These are phyloP conservation scores for Blastomyces parvus DNA, from an alignment of 2,329 filamentous ascomycete genomes.

Conservation along the genomic window DNA sequence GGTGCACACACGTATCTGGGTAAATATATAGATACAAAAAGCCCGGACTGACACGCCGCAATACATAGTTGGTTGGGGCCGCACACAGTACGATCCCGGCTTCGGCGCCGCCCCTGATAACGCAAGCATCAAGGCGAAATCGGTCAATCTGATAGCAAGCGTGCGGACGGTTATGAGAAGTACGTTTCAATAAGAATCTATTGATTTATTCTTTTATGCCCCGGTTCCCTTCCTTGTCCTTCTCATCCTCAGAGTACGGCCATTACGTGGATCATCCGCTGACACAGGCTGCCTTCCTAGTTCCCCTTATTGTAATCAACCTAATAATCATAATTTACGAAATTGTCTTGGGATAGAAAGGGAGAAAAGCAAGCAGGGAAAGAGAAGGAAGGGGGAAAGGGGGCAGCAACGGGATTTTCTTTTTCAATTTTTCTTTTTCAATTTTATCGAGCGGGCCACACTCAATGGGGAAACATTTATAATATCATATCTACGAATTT, in stretches of 20 bases:
- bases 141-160: conserved; percentile 81
- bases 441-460: neutral
- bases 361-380: neutral
- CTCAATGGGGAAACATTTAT: neutral
- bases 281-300: conserved; percentile 37
- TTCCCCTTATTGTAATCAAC: conserved; percentile 78
- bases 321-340: conserved; percentile 75
- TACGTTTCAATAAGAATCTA: conserved; percentile 41
- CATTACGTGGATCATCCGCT: neutral
- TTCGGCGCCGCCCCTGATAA: conserved; percentile 66
- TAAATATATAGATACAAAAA: neutral
- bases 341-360: conserved; percentile 58
- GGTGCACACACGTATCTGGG: neutral
- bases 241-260: neutral
- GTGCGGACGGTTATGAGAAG: conserved; percentile 88
- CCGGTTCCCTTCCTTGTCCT: neutral
- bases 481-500: neutral
- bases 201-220: neutral
- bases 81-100: conserved; percentile 54
- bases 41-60: neutral
- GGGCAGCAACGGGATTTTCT: neutral
- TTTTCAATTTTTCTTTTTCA: neutral
- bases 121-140: conserved; percentile 72
- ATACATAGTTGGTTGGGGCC: conserved; percentile 66
- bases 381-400: neutral